Conservation (phyloP, 2,329 filamentous ascomycete genomes). For the Cercospora nicotianae region DNA sequence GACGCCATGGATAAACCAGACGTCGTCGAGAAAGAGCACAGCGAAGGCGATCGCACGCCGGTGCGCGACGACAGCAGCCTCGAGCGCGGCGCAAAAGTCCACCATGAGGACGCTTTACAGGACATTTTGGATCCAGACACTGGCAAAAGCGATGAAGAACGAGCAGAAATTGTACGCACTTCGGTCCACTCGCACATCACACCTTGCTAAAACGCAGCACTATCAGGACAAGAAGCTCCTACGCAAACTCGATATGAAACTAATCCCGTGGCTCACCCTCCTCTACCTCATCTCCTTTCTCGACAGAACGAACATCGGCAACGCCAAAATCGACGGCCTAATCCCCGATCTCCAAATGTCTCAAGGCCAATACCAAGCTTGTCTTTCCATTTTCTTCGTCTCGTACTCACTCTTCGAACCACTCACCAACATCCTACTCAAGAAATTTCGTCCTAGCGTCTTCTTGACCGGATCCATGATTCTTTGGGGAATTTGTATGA, state of each 20-base stretch:
- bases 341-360: slow-evolving; percentile 62
- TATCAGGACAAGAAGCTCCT: slow-evolving; percentile 62
- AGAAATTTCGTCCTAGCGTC: slow-evolving; percentile 69
- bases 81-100: not conserved
- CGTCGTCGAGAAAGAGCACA: not conserved
- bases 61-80: not conserved
- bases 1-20: slow-evolving; percentile 7
- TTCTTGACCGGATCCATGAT: slow-evolving; percentile 77
- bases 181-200: not conserved
- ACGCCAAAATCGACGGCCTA: slow-evolving; percentile 60
- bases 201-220: not conserved
- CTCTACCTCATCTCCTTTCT: slow-evolving; percentile 75
- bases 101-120: not conserved
- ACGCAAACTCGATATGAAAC: slow-evolving; percentile 60
- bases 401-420: slow-evolving; percentile 79
- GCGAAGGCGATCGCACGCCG: slow-evolving; percentile 3
- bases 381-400: slow-evolving; percentile 82
- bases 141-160: slow-evolving; percentile 17
- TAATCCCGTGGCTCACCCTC: slow-evolving; percentile 68
- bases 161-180: slow-evolving; percentile 10
- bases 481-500: slow-evolving; percentile 68
- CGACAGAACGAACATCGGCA: slow-evolving; percentile 73
- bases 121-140: slow-evolving; percentile 15
- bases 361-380: slow-evolving; percentile 64
- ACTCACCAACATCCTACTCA: slow-evolving; percentile 75